Evolutionary conservation across 257 asterid genomes (phyloP).

Genomic region (Solanum medicagineum): DNA sequence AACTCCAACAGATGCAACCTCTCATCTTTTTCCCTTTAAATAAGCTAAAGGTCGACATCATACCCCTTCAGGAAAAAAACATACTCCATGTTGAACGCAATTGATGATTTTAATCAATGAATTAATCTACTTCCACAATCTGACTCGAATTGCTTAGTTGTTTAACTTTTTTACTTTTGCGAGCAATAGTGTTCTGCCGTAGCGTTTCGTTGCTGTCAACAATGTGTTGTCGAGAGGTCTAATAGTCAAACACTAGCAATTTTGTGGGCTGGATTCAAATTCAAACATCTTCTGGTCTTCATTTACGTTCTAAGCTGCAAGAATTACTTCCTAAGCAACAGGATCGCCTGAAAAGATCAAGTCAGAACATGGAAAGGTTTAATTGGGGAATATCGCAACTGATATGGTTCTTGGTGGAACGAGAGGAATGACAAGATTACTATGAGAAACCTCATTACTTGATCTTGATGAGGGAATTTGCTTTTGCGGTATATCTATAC

Average conservation of each 20-base stretch:
- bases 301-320: slow-evolving; percentile 63
- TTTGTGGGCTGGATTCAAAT: slow-evolving; percentile 88
- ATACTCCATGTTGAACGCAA: not conserved
- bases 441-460: slow-evolving; percentile 97
- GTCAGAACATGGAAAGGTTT: slow-evolving; percentile 76
- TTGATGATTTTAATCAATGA: not conserved
- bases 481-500: slow-evolving; percentile 88
- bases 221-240: slow-evolving; percentile 27
- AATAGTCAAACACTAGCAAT: slow-evolving; percentile 37
- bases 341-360: slow-evolving; percentile 75
- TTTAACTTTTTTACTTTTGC: not conserved
- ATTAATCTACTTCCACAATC: not conserved
- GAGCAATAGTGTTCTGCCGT: slow-evolving; percentile 18
- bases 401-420: slow-evolving; percentile 99
- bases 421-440: slow-evolving; percentile 98
- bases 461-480: slow-evolving; percentile 99
- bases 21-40: too few species aligned
- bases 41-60: too few species aligned
- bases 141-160: not conserved
- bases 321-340: slow-evolving; percentile 84
- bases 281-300: slow-evolving; percentile 61
- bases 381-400: slow-evolving; percentile 68
- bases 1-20: too few species aligned
- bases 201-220: slow-evolving; percentile 14
- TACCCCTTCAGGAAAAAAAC: too few species aligned